phyloP scores from a whole-genome alignment of 2,329 filamentous ascomycete genomes.

The Fusarium tupiense region DNA sequence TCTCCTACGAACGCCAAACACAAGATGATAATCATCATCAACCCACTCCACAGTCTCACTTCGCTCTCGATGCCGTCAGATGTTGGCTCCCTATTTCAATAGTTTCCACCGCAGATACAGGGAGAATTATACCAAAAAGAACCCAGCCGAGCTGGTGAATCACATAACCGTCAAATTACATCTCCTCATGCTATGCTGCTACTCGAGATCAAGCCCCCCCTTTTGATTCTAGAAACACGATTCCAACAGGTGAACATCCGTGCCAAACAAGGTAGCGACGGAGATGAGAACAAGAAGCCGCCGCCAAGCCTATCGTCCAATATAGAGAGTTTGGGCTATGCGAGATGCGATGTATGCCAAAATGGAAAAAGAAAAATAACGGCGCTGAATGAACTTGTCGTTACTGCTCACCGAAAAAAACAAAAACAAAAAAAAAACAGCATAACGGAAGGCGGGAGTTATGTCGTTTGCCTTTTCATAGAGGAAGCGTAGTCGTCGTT shows the following conservation, averaged over 20 bases:
- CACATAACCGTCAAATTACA: slow-evolving; percentile 9
- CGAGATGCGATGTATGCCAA: slow-evolving; percentile 29
- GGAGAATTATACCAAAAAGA: neutral
- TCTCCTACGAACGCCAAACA: slow-evolving; percentile 20
- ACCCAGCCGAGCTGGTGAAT: neutral
- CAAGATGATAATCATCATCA: slow-evolving; percentile 6
- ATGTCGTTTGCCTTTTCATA: neutral
- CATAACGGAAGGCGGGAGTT: neutral
- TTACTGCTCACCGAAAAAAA: neutral
- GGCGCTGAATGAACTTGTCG: slow-evolving; percentile 5
- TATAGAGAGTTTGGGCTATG: slow-evolving; percentile 15
- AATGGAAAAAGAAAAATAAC: slow-evolving; percentile 26
- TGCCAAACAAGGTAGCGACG: slow-evolving; percentile 5
- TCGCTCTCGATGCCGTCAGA: slow-evolving; percentile 2
- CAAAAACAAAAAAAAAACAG: neutral
- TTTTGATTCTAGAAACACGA: slow-evolving; percentile 21
- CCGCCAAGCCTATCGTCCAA: slow-evolving; percentile 8
- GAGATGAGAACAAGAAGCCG: slow-evolving; percentile 23
- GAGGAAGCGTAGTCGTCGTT: slow-evolving; percentile 24
- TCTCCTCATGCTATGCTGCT: neutral
- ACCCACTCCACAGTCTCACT: neutral
- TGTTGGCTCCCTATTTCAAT: neutral
- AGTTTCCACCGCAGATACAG: neutral
- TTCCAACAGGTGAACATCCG: slow-evolving; percentile 15
- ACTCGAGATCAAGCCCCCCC: neutral